These are phyloP conservation scores for Terana coerulea DNA, from an alignment of 768 basidiomycete genomes.

Conservation along the genomic window DNA sequence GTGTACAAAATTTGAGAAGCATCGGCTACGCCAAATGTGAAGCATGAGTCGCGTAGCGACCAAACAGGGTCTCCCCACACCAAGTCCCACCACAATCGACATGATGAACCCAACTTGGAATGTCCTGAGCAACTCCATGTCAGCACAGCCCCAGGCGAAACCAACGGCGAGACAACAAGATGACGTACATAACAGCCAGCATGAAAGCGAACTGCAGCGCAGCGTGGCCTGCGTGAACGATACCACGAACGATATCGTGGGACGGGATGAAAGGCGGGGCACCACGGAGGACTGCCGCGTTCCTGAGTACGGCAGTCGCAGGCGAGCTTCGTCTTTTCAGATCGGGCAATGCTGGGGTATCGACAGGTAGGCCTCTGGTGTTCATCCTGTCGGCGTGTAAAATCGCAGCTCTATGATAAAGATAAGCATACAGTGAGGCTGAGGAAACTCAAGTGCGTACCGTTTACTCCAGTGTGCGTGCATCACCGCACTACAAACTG, in stretches of 20 bases:
- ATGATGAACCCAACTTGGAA: constrained; percentile 60
- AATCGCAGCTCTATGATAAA: constrained; percentile 28
- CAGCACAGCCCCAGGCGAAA: neutral
- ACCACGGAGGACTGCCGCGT: constrained; percentile 23
- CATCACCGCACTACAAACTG: constrained; percentile 51
- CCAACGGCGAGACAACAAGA: constrained; percentile 8
- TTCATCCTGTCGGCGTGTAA: constrained; percentile 26
- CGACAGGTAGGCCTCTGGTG: constrained; percentile 7
- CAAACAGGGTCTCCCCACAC: constrained; percentile 61
- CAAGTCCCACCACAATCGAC: constrained; percentile 54
- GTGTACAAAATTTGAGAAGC: neutral
- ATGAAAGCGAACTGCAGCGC: constrained; percentile 64
- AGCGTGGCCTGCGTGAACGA: constrained; percentile 52
- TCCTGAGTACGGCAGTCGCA: constrained; percentile 8
- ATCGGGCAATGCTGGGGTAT: neutral
- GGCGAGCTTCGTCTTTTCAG: constrained; percentile 2
- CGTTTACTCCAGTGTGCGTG: constrained; percentile 52
- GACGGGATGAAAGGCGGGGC: constrained; percentile 55
- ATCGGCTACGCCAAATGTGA: constrained; percentile 4
- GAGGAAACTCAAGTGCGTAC: constrained; percentile 30
- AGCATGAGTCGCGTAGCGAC: constrained; percentile 35
- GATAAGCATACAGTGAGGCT: neutral
- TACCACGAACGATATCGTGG: constrained; percentile 62
- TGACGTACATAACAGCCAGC: constrained; percentile 62
- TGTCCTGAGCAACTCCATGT: constrained; percentile 45